These are phyloP conservation scores for Zoysia matrella DNA, from an alignment of 202 grass and related monocot species.

Conservation along the genomic window DNA sequence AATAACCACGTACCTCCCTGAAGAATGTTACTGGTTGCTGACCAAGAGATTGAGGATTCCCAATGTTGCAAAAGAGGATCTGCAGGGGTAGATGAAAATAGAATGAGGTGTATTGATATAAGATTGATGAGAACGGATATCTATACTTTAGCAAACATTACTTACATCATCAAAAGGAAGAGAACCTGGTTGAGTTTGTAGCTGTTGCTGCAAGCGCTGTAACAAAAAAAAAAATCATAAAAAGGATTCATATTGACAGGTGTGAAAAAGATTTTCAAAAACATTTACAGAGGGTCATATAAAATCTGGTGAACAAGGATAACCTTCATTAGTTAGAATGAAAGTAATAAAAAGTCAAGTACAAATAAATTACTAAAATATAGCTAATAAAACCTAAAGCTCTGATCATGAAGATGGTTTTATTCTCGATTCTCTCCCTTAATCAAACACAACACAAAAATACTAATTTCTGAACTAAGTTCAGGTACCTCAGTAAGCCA, in stretches of 20 bases:
- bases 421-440: background rate
- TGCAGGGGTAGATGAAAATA: conserved; percentile 36
- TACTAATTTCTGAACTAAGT: no score
- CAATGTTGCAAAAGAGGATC: conserved; percentile 97
- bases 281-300: background rate
- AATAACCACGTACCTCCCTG: conserved; percentile 70
- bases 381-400: background rate
- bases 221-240: conserved; percentile 35
- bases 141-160: background rate
- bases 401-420: background rate
- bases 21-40: conserved; percentile 68
- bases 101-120: conserved; percentile 32
- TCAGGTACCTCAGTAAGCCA: no score
- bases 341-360: background rate
- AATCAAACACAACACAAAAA: background rate
- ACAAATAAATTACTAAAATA: conserved; percentile 19
- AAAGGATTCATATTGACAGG: conserved; percentile 18
- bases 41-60: conserved; percentile 58
- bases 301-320: conserved; percentile 5
- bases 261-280: background rate
- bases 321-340: background rate
- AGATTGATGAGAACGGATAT: conserved; percentile 16
- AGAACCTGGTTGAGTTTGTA: conserved; percentile 31
- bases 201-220: conserved; percentile 81
- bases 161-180: no score